These are phyloP conservation scores for Pythium periplocum DNA, from an alignment of 352 stramenopile species.

Conservation along the genomic window DNA sequence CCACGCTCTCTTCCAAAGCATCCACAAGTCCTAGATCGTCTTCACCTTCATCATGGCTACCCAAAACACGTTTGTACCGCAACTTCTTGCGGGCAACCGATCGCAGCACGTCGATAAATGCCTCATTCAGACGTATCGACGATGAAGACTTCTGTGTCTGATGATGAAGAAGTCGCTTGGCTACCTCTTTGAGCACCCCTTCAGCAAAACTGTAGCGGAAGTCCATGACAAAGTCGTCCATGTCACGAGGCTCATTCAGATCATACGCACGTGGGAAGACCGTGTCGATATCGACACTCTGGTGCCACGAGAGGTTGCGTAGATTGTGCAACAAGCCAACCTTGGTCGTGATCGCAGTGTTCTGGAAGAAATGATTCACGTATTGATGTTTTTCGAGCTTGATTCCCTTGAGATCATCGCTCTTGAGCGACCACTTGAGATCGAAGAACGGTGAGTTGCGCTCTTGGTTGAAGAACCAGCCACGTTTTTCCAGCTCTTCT, in stretches of 20 bases:
- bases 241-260: constrained; percentile 75
- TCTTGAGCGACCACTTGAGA: constrained; percentile 91
- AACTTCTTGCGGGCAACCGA: constrained; percentile 54
- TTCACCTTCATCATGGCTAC: constrained; percentile 3
- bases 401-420: constrained; percentile 69
- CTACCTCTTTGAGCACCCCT: constrained; percentile 75
- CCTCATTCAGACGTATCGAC: constrained; percentile 36
- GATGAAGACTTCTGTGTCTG: constrained; percentile 8
- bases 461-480: constrained; percentile 88
- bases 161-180: constrained; percentile 16
- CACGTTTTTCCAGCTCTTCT: constrained; percentile 81
- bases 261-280: constrained; percentile 90
- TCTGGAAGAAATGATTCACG: constrained; percentile 90
- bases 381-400: constrained; percentile 85
- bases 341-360: constrained; percentile 91
- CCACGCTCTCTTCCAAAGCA: constrained; percentile 53
- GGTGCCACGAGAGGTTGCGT: constrained; percentile 71
- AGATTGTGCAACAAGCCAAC: constrained; percentile 86
- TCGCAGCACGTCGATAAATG: constrained; percentile 51
- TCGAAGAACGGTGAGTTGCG: constrained; percentile 85
- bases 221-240: constrained; percentile 88
- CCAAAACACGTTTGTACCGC: constrained; percentile 28
- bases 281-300: constrained; percentile 67
- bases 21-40: constrained; percentile 11
- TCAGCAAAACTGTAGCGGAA: constrained; percentile 84